phyloP scores from a whole-genome alignment of 495 filamentous ascomycete species.

The Articulospora tetracladia region DNA sequence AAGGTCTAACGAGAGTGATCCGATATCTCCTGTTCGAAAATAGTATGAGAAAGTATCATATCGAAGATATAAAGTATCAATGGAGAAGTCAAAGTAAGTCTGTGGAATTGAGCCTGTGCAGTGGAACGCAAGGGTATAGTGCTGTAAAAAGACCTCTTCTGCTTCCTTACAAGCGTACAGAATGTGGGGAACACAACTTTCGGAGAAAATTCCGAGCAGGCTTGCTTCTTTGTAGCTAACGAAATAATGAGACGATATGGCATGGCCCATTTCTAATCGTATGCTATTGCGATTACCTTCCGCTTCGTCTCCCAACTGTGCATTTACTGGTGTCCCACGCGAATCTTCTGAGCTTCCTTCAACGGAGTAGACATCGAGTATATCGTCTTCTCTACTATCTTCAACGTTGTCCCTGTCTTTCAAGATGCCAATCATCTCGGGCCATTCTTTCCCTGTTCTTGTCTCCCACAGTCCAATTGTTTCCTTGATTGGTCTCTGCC shows the following conservation, averaged over 20 bases:
- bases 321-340: too few species aligned
- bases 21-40: background rate
- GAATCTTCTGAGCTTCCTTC: too few species aligned
- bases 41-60: background rate
- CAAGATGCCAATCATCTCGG: background rate
- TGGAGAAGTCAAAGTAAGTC: background rate
- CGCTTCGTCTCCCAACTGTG: background rate
- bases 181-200: background rate
- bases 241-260: background rate
- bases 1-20: background rate
- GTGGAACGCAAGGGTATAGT: background rate
- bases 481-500: background rate
- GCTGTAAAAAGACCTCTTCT: background rate
- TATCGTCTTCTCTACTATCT: background rate
- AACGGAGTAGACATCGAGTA: background rate
- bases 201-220: background rate
- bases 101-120: background rate
- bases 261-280: background rate
- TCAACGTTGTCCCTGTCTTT: background rate
- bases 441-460: background rate
- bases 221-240: background rate
- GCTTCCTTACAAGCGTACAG: background rate
- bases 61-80: constrained; percentile 5
- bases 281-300: background rate
- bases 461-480: constrained; percentile 2